Evolutionary conservation across 108 stramenopile genomes (phyloP).

Genomic region (Mediolabrus comicus): DNA sequence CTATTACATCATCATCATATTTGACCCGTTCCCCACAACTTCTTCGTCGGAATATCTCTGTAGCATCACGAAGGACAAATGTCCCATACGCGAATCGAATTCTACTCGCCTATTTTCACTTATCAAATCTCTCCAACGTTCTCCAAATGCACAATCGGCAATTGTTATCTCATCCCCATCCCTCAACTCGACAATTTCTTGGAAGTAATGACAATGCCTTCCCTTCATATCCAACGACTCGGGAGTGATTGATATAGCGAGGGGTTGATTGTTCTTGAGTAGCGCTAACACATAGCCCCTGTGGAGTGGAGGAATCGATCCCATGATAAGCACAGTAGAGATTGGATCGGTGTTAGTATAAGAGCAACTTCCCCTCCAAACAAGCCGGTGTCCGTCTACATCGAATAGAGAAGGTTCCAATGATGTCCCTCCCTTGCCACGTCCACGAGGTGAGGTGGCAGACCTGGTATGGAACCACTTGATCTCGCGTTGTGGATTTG

Average conservation of each 20-base stretch:
- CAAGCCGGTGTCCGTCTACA: slow-evolving; percentile 35
- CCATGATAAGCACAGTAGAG: slow-evolving; percentile 29
- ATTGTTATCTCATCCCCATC: slow-evolving; percentile 40
- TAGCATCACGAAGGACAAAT: slow-evolving; percentile 39
- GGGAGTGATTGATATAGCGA: slow-evolving; percentile 42
- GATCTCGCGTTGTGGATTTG: slow-evolving; percentile 22
- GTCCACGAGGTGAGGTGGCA: slow-evolving; percentile 16
- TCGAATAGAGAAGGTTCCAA: slow-evolving; percentile 35
- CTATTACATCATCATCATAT: no score
- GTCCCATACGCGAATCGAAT: slow-evolving; percentile 40
- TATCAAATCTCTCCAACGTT: slow-evolving; percentile 36
- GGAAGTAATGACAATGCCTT: slow-evolving; percentile 47
- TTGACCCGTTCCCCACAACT: no score
- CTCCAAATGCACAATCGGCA: slow-evolving; percentile 35
- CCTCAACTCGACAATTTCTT: slow-evolving; percentile 37
- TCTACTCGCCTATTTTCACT: slow-evolving; percentile 29
- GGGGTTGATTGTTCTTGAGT: slow-evolving; percentile 32
- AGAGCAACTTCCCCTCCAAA: slow-evolving; percentile 36
- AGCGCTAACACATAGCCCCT: slow-evolving; percentile 28
- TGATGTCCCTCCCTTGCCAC: slow-evolving; percentile 35
- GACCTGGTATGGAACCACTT: slow-evolving; percentile 42
- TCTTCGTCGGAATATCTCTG: neutral
- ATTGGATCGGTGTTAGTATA: neutral
- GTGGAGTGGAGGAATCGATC: slow-evolving; percentile 40
- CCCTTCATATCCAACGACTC: slow-evolving; percentile 43